phyloP scores from a whole-genome alignment of 179 eudicot genomes.

The Gypsophila paniculata region DNA sequence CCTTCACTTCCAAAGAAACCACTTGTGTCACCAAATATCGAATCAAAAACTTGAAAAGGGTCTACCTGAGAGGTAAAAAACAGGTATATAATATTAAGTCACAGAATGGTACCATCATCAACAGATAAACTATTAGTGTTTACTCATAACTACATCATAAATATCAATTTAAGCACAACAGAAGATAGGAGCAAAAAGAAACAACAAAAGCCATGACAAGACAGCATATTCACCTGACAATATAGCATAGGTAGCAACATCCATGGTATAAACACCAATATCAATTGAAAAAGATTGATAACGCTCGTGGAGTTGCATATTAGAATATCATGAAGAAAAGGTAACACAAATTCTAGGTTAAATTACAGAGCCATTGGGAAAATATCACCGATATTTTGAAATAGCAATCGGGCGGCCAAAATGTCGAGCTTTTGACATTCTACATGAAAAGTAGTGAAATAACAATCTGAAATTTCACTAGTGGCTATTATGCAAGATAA shows the following conservation, averaged over 20 bases:
- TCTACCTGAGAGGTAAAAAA: constrained; percentile 47
- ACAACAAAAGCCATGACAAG: constrained; percentile 10
- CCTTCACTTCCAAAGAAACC: constrained; percentile 59
- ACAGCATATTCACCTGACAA: constrained; percentile 6
- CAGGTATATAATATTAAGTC: not conserved
- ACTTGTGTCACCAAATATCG: constrained; percentile 62
- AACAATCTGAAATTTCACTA: no score
- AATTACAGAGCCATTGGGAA: no score
- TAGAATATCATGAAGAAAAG: no score
- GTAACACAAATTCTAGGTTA: not conserved
- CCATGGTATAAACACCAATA: not conserved
- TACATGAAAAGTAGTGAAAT: no score
- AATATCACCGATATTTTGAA: no score
- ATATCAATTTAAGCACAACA: not conserved
- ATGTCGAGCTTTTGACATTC: no score
- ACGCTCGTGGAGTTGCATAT: no score
- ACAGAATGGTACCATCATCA: not conserved
- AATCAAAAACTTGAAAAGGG: constrained; percentile 70
- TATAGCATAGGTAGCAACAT: not conserved
- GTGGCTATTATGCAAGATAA: no score
- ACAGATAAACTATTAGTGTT: not conserved
- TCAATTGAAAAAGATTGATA: no score
- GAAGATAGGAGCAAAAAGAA: not conserved
- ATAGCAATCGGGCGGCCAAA: no score
- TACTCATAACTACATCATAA: constrained; percentile 2